Evolutionary conservation across 192 early-diverging fungal genomes (phyloP).

Genomic region (Backusella mclennaniae): DNA sequence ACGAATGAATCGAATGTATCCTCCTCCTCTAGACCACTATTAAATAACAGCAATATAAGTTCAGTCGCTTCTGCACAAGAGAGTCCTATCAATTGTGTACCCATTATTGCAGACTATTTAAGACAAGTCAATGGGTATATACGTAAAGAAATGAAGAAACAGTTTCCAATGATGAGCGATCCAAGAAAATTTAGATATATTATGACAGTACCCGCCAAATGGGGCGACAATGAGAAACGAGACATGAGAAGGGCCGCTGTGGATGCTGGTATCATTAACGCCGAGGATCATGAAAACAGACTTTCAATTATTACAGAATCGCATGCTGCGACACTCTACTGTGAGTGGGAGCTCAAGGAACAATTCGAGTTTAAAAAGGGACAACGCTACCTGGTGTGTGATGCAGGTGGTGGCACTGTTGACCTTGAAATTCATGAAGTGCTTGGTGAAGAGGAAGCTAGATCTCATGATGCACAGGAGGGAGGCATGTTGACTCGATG

Average conservation of each 20-base stretch:
- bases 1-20: background rate
- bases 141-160: constrained; percentile 33
- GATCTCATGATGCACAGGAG: background rate
- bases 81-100: constrained; percentile 5
- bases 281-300: constrained; percentile 36
- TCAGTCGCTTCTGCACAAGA: background rate
- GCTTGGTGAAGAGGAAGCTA: background rate
- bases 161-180: constrained; percentile 31
- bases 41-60: background rate
- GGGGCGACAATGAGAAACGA: constrained; percentile 35
- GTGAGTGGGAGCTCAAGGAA: constrained; percentile 37
- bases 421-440: constrained; percentile 28
- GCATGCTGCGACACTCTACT: constrained; percentile 41
- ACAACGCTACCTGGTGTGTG: constrained; percentile 45
- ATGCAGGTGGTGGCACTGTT: constrained; percentile 47
- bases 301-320: constrained; percentile 44
- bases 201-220: constrained; percentile 51
- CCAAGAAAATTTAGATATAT: constrained; percentile 42
- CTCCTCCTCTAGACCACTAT: background rate
- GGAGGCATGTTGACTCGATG: constrained; percentile 26
- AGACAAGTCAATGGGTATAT: constrained; percentile 37
- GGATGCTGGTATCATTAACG: constrained; percentile 36
- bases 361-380: constrained; percentile 33
- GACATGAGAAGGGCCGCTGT: constrained; percentile 41
- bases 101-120: constrained; percentile 40